phyloP scores from a whole-genome alignment of 192 early-diverging fungal species.

The Thamnidium elegans region DNA sequence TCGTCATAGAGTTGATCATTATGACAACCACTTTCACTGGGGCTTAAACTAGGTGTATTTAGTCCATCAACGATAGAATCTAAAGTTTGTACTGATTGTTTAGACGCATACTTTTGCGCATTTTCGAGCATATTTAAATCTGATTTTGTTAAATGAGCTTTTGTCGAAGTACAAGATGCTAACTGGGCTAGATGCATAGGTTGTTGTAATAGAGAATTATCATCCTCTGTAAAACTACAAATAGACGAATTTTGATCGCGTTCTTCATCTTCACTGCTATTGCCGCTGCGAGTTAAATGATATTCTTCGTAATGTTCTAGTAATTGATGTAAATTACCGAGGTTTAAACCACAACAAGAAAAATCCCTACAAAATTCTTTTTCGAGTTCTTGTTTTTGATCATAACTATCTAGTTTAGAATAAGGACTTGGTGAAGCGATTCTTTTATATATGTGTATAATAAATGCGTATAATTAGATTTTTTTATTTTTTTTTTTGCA shows the following conservation, averaged over 20 bases:
- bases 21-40: neutral
- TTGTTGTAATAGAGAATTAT: neutral
- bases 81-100: conserved; percentile 4
- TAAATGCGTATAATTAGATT: neutral
- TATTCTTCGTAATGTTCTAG: conserved; percentile 92
- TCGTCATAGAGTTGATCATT: no score
- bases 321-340: conserved; percentile 87
- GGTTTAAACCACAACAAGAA: conserved; percentile 82
- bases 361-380: conserved; percentile 92
- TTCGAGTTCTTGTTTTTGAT: conserved; percentile 59
- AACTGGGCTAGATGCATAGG: neutral
- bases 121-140: conserved; percentile 12
- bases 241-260: no score
- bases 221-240: neutral
- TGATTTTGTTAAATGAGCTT: neutral
- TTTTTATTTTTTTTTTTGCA: no score
- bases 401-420: neutral
- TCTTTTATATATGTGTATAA: neutral
- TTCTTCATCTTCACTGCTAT: no score
- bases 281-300: conserved; percentile 51
- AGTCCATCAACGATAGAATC: conserved; percentile 4
- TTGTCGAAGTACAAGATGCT: neutral
- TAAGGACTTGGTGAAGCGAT: neutral
- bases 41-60: conserved; percentile 7
- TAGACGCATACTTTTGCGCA: neutral